These are phyloP conservation scores for Aspergillus nanangensis DNA, from an alignment of 495 filamentous ascomycete species.

Conservation along the genomic window DNA sequence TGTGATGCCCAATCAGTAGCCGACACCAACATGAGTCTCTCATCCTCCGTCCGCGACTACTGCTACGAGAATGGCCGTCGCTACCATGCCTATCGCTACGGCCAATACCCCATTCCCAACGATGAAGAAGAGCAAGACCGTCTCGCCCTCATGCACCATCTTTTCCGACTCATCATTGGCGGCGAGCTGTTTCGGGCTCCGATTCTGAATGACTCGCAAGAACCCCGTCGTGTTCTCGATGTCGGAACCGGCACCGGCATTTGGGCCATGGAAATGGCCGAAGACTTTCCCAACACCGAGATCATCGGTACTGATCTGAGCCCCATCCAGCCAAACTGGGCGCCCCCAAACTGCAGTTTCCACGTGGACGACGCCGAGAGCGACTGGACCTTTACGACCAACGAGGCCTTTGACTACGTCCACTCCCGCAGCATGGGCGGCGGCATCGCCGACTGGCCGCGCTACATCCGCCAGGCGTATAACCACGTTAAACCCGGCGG, in stretches of 20 bases:
- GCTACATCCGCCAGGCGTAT: constrained; percentile 29
- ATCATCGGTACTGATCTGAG: constrained; percentile 63
- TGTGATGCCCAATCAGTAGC: constrained; percentile 32
- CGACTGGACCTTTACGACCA: constrained; percentile 42
- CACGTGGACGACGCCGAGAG: constrained; percentile 47
- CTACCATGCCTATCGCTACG: constrained; percentile 54
- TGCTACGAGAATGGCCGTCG: constrained; percentile 58
- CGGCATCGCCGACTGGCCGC: constrained; percentile 41
- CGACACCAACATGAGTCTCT: constrained; percentile 39
- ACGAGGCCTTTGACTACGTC: constrained; percentile 41
- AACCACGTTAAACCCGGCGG: constrained; percentile 47
- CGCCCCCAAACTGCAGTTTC: constrained; percentile 45
- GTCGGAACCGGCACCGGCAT: constrained; percentile 55
- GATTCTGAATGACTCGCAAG: constrained; percentile 19
- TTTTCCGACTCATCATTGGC: constrained; percentile 46
- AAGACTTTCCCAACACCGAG: constrained; percentile 50
- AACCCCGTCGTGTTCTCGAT: constrained; percentile 34
- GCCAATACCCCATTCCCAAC: constrained; percentile 58
- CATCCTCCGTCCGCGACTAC: constrained; percentile 45
- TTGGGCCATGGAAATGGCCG: constrained; percentile 61
- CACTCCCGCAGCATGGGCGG: constrained; percentile 44
- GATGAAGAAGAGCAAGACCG: constrained; percentile 61
- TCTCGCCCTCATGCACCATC: constrained; percentile 62
- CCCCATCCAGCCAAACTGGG: constrained; percentile 49
- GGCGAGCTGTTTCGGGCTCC: constrained; percentile 52